Evolutionary conservation across 805 yeast genomes (phyloP).

Genomic region (Wickerhamomyces queroliae): DNA sequence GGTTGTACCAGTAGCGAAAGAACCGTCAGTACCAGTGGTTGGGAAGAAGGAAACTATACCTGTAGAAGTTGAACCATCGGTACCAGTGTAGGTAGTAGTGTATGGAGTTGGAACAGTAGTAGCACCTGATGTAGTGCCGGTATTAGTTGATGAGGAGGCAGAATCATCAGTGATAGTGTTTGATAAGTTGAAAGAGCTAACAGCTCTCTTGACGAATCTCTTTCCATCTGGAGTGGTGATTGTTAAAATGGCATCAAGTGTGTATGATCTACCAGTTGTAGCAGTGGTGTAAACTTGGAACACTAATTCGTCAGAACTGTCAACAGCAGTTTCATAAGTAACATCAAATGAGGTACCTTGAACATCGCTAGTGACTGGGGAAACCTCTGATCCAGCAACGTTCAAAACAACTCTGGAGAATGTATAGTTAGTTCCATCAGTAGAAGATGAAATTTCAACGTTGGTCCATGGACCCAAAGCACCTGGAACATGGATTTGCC

Average conservation of each 20-base stretch:
- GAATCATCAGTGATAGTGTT: not conserved
- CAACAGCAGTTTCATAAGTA: too few relatives aligned
- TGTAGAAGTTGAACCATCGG: not conserved
- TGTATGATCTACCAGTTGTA: conserved; percentile 63
- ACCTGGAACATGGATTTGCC: conserved; percentile 33
- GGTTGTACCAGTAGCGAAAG: not conserved
- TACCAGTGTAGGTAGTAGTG: conserved; percentile 1
- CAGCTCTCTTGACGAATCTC: conserved; percentile 16
- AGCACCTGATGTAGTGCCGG: conserved; percentile 1
- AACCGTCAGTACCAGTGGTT: not conserved
- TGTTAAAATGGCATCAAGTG: not conserved
- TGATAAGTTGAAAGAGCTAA: not conserved
- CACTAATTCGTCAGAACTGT: conserved; percentile 19
- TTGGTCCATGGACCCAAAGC: conserved; percentile 55
- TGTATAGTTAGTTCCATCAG: conserved; percentile 31
- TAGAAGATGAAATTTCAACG: conserved; percentile 52
- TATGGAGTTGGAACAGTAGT: not conserved
- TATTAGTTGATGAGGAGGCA: conserved; percentile 4
- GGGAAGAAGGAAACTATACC: conserved; percentile 2
- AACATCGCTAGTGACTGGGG: conserved; percentile 9
- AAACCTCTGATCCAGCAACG: conserved; percentile 32
- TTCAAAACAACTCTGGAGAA: conserved; percentile 27
- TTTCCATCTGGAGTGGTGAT: not conserved
- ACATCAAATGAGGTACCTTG: not conserved
- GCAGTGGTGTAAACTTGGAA: conserved; percentile 39